Percentiles rank a stretch among this genome's conserved stretches.
Conservation (phyloP, 1,284 basidiomycete species). For the Marasmius oreades region DNA sequence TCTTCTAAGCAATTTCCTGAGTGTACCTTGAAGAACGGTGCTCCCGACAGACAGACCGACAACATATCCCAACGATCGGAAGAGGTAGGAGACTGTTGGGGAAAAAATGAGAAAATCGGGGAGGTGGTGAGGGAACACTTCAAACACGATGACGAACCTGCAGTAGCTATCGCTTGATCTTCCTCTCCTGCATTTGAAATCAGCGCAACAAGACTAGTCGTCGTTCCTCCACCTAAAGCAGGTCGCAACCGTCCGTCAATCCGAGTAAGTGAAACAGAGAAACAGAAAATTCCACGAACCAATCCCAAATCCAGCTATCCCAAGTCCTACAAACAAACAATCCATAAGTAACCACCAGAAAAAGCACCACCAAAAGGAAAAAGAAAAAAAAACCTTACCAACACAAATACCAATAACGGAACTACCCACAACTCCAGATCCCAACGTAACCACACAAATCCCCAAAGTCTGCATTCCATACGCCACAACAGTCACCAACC, state of each 20-base stretch:
- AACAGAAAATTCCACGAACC: not conserved
- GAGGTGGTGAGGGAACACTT: not conserved
- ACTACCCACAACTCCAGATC: conserved; percentile 34
- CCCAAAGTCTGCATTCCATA: conserved; percentile 40
- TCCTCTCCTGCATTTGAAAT: conserved; percentile 57
- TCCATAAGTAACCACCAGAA: conserved; percentile 43
- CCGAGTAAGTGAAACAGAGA: not conserved
- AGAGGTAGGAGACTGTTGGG: conserved; percentile 53
- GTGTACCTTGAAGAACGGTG: conserved; percentile 46
- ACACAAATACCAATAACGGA: conserved; percentile 36
- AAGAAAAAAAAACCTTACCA: conserved; percentile 41
- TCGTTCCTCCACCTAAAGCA: conserved; percentile 42
- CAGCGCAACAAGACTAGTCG: conserved; percentile 54
- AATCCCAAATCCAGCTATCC: conserved; percentile 3
- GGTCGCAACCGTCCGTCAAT: too few relatives aligned
- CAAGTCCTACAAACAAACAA: conserved; percentile 20
- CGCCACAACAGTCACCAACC: conserved; percentile 42
- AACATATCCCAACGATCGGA: conserved; percentile 57
- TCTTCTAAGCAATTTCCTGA: conserved; percentile 40
- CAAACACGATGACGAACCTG: conserved; percentile 33
- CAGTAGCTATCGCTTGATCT: conserved; percentile 63
- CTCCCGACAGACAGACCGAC: conserved; percentile 52
- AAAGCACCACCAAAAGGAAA: conserved; percentile 38
- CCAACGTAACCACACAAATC: conserved; percentile 32
- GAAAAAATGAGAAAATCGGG: not conserved